Evolutionary conservation across 2,329 filamentous ascomycete genomes (phyloP).

Genomic region (Botryotinia narcissicola): DNA sequence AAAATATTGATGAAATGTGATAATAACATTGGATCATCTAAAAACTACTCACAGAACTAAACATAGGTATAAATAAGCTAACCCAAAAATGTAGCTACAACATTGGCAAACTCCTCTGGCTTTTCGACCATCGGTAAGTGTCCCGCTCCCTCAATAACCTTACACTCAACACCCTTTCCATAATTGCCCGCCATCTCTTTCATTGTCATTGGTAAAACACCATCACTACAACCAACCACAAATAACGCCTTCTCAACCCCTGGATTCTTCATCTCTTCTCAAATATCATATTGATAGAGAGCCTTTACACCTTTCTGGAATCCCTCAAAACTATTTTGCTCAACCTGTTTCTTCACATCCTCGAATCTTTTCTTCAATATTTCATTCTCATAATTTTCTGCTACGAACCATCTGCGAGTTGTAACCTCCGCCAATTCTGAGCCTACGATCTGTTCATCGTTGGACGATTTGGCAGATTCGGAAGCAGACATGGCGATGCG

Average conservation of each 20-base stretch:
- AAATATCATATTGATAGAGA: constrained; percentile 69
- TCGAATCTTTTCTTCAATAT: constrained; percentile 48
- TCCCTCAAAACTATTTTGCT: constrained; percentile 65
- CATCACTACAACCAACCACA: constrained; percentile 71
- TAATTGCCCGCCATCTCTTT: constrained; percentile 63
- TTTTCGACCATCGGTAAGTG: constrained; percentile 85
- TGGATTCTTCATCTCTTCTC: constrained; percentile 48
- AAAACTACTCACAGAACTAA: neutral
- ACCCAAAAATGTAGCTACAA: constrained; percentile 56
- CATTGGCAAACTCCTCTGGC: constrained; percentile 64
- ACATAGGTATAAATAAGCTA: neutral
- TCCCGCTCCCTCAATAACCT: constrained; percentile 66
- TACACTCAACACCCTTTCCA: constrained; percentile 58
- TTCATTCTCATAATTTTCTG: constrained; percentile 54
- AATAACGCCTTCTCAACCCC: constrained; percentile 60
- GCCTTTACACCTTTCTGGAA: constrained; percentile 68
- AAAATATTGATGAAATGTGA: neutral
- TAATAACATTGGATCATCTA: neutral
- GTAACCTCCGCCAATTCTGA: constrained; percentile 67
- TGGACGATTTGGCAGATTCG: constrained; percentile 42
- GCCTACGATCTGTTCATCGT: constrained; percentile 54
- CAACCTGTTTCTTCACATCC: constrained; percentile 67
- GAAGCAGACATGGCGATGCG: constrained; percentile 66
- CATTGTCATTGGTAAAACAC: constrained; percentile 76
- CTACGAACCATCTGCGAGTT: constrained; percentile 71